Evolutionary conservation across 768 basidiomycete species (phyloP), one percentile per base, ranked within the genome.

Genomic region (Pleurotus sapidus): DNA sequence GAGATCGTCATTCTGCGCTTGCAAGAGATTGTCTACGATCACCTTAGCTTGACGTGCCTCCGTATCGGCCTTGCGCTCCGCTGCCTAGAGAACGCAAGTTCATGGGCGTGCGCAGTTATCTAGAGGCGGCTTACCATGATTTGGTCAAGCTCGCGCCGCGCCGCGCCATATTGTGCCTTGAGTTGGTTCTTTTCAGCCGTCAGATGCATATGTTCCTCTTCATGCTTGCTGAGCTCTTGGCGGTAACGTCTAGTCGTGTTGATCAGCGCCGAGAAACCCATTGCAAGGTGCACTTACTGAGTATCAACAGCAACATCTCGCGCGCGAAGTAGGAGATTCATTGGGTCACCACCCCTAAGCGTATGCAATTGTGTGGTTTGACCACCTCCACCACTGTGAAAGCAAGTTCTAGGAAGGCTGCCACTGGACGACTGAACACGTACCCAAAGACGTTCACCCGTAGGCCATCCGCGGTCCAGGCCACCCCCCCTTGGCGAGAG

Each of bases 1-100:
- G 67, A 88, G 72, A 11, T 89, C 87, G 17, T 89, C 87, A 57
- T 87, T 88, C 11, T 79, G 77, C 59, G 88, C 87, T 37, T 79
- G 72, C 60, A 86, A 81, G 15, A 89, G 65, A 18, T 70, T 69
- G 27, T 65, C 63, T 40, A 81, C 68, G 1, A 60, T 62, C 5
- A 59, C 34, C 65, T 75, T 84, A 27, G 76, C 74, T 5, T 47
- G 47, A 38, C 70, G 63, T 15, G 65, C 42, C 3, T 58, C 46
- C 1, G 63, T 49, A 46, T 74, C 65, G 20, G 74, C 67, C 3
- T 49, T 40, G 45, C 46, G 59, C 25, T 72, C 73, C 53, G 72
- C 62, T 7, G 34, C 42, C 77, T 78, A 11, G 30, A 34, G 20
- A 48, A 3, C 42, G 6, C 8, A 55, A 56, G 5, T 11, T 46